Evolutionary conservation across 768 basidiomycete species (phyloP), one percentile per base, ranked within the genome.

Genomic region (Macrolepiota albuminosa): DNA sequence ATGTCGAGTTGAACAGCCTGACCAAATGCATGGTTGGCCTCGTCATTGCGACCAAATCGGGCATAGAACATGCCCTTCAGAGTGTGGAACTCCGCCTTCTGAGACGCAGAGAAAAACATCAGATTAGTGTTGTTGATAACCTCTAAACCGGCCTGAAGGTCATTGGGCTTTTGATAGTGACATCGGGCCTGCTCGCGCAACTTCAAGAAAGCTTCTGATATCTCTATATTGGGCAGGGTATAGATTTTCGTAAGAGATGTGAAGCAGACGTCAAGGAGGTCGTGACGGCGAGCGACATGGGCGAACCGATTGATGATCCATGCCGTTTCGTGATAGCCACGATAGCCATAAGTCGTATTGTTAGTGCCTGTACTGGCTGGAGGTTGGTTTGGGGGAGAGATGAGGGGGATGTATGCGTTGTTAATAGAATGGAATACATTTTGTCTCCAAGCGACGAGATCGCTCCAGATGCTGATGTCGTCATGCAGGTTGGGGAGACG

Each of bases 251-350:
- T 95, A 68, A 99, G 80, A 1, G 91, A 91, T 6, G 83, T 91
- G 75, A 93, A 93, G 77, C 97, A 98, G 43, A 97, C 97, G 51
- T 99, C 97, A 48, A 95, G 81, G 7, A 99, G 82, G 62, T 95
- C 91, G 69, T 99, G 97, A 74, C 98, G 96, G 59, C 97, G 84
- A 24, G 97, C 97, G 57, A 98, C 95, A 74, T 99, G 96, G 9
- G 97, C 97, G 69, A 99, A 98, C 16, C 97, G 89, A 71, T 99
- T 99, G 78, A 98, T 98, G 69, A 97, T 98, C 97, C 97, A 99
- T 7, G 97, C 97, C 0, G 95, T 98, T 77, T 99, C 97, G 69
- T 99, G 97, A 72, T 93, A 98, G 8, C 97, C 97, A 54, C 97
- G 85, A 70, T 93, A 98, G 7, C 95, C 96, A 68, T 86, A 91